A percentile compares a stretch with the other conserved stretches of the same genome.
Conservation (phyloP, 352 stramenopile species). For the Peronospora farinosa region DNA sequence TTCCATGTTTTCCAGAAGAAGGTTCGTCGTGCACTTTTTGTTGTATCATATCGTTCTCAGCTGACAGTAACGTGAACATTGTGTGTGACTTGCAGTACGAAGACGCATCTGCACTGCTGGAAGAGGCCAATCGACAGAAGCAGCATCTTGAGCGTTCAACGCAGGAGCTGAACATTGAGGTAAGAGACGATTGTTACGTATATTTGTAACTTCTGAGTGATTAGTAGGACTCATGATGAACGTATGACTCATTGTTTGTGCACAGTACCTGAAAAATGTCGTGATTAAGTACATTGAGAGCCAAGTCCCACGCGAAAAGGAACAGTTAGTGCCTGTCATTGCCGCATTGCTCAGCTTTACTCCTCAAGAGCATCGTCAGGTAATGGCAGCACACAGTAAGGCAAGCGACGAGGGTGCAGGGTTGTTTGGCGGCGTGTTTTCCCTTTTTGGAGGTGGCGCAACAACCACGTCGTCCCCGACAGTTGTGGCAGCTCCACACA, state of each 20-base stretch:
- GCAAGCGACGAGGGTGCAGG: constrained; percentile 36
- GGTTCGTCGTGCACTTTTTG: constrained; percentile 11
- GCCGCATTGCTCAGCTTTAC: constrained; percentile 68
- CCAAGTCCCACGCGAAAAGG: constrained; percentile 64
- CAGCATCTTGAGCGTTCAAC: constrained; percentile 39
- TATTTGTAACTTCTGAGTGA: not conserved
- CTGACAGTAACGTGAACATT: constrained; percentile 3
- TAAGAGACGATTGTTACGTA: constrained; percentile 8
- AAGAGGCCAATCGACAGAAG: constrained; percentile 53
- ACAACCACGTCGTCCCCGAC: constrained; percentile 36
- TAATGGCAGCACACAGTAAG: constrained; percentile 38
- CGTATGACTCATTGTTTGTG: constrained; percentile 2
- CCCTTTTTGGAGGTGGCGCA: constrained; percentile 46
- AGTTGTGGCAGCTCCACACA: constrained; percentile 42
- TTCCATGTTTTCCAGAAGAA: constrained; percentile 46
- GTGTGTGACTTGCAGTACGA: constrained; percentile 39
- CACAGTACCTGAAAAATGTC: constrained; percentile 82
- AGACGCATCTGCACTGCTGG: constrained; percentile 40
- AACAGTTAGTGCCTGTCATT: constrained; percentile 76
- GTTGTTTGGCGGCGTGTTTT: constrained; percentile 67
- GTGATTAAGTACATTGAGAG: constrained; percentile 83
- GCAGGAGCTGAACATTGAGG: constrained; percentile 60
- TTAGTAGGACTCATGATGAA: constrained; percentile 5
- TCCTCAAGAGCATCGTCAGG: constrained; percentile 56
- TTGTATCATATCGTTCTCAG: not conserved